phyloP scores from a whole-genome alignment of 2,329 filamentous ascomycete genomes.

The Trichoderma koningiopsis region DNA sequence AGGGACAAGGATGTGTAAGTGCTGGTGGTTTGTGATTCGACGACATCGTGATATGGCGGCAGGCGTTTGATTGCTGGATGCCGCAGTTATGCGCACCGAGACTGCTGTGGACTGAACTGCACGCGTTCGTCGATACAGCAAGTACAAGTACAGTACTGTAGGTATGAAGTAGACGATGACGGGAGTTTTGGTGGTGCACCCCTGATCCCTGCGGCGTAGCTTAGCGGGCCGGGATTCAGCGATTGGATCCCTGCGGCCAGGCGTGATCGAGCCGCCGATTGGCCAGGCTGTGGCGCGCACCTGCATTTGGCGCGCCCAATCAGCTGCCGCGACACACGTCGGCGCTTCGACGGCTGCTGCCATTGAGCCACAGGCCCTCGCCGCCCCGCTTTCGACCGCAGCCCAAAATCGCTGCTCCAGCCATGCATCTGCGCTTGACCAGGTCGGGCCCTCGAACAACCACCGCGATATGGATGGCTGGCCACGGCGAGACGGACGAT shows the following conservation, averaged over 20 bases:
- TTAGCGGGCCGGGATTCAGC: constrained; percentile 33
- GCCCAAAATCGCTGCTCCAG: constrained; percentile 35
- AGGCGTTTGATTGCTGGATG: not conserved
- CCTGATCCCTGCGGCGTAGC: constrained; percentile 14
- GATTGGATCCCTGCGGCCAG: constrained; percentile 41
- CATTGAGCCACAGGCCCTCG: constrained; percentile 35
- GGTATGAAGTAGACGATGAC: not conserved
- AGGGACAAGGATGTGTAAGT: not conserved
- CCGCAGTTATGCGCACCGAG: not conserved
- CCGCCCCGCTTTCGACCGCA: constrained; percentile 37
- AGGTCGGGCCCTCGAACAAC: not conserved
- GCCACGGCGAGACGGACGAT: not conserved
- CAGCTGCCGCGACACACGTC: constrained; percentile 35
- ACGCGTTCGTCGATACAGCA: not conserved
- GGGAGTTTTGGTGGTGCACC: not conserved
- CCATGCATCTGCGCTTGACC: constrained; percentile 35
- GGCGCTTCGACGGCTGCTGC: constrained; percentile 40
- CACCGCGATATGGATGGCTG: not conserved
- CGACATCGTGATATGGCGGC: not conserved
- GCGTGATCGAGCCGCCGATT: constrained; percentile 42
- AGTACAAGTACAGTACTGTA: too few relatives aligned
- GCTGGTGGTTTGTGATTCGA: not conserved
- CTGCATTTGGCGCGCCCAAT: constrained; percentile 42
- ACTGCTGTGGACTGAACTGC: constrained; percentile 7
- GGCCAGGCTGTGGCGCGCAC: constrained; percentile 34